Evolutionary conservation across 768 basidiomycete genomes (phyloP), one percentile per base, ranked within the genome.

Genomic region (Amanita pallidorosea): DNA sequence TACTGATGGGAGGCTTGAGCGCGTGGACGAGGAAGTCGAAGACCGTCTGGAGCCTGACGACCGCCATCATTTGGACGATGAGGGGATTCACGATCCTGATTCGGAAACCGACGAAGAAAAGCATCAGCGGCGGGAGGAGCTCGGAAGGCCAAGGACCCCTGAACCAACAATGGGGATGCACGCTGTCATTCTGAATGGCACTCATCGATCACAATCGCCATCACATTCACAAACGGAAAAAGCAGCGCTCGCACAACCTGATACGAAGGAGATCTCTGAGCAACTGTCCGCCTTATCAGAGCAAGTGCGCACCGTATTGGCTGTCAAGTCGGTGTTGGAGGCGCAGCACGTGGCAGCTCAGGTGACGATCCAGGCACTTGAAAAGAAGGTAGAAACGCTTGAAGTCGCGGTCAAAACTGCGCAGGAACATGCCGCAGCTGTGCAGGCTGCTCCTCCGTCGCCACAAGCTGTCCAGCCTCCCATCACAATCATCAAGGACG

Each of bases 321-420:
- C 81, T 44, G 69, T 92, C 55, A 88, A 88, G 7, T 72, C 75
- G 4, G 72, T 77, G 0, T 71, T 96, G 7, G 88, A 91, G 60
- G 74, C 73, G 0, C 88, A 94, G 61, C 92, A 96, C 55, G 62
- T 75, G 2, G 75, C 77, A 3, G 88, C 92, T 2, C 86, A 89
- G 60, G 67, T 65, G n/a, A 87, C 83, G 4, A 91, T 92, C 54
- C 70, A 69, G 13, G 67, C 69, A 1, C 66, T 91, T 20, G 85
- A 91, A 60, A 67, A 70, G 15, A 89, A 89, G 57, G 84, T 93
- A 3, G 64, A 62, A 6, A 60, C 71, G 1, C 66, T 93, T n/a
- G 90, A 92, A 64, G 74, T 69, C 15, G 65, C 81, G n/a, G 76
- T 88, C 0, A 67, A 62, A 47, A 58, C 58, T 15, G 61, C 61